phyloP scores from a whole-genome alignment of 1,284 basidiomycete species.

The Austropuccinia psidii region DNA sequence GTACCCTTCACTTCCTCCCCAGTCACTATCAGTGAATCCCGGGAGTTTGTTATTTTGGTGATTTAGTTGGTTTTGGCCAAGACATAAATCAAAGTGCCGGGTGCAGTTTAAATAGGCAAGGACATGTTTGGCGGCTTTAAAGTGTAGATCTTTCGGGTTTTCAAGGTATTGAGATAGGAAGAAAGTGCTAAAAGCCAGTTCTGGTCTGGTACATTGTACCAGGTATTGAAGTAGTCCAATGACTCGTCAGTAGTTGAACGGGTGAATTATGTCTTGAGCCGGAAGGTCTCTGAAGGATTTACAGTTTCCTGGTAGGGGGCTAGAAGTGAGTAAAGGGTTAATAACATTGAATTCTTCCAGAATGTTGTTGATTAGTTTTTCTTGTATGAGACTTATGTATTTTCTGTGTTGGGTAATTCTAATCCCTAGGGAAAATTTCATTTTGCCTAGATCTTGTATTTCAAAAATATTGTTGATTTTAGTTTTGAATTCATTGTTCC shows the following conservation, averaged over 20 bases:
- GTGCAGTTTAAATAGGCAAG: not conserved
- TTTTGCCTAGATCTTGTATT: conserved; percentile 9
- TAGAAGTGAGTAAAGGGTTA: not conserved
- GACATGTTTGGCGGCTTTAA: not conserved
- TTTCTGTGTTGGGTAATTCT: not conserved
- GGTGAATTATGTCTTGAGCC: not conserved
- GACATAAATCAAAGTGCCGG: not conserved
- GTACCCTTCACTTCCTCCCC: not conserved
- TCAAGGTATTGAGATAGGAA: conserved; percentile 8
- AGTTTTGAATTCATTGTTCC: not conserved
- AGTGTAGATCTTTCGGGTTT: not conserved
- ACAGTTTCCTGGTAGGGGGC: not conserved
- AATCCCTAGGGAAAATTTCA: not conserved
- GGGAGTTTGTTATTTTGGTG: not conserved
- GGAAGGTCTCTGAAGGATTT: not conserved
- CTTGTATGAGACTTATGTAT: not conserved
- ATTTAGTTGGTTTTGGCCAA: not conserved
- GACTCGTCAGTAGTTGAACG: not conserved
- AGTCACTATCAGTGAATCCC: not conserved
- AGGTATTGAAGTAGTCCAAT: not conserved
- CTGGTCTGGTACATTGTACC: conserved; percentile 4
- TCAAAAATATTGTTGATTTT: not conserved
- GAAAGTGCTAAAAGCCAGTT: not conserved
- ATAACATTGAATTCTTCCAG: not conserved
- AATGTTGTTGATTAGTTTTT: not conserved